A percentile compares a stretch with the other conserved stretches of the same genome.
Conservation (phyloP, 2,329 filamentous ascomycete species). For the Paramyrothecium sp. region DNA sequence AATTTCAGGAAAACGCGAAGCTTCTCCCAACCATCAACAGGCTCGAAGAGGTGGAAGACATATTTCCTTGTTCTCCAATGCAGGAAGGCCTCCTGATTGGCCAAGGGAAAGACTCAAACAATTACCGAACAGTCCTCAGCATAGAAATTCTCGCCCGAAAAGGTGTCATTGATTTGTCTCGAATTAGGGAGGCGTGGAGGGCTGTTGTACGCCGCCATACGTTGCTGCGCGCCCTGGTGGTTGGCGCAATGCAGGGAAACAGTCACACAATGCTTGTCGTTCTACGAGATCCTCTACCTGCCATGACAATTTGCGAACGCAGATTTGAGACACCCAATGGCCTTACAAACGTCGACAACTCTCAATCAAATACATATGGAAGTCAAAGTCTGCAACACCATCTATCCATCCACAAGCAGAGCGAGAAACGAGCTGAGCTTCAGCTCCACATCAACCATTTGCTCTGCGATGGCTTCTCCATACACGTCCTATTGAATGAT, state of each 20-base stretch:
- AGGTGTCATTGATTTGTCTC: not conserved
- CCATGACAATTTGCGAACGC: not conserved
- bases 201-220: not conserved
- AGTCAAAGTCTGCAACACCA: not conserved
- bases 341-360: not conserved
- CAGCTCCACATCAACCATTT: not conserved
- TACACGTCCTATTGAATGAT: not conserved
- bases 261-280: not conserved
- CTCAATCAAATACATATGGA: not conserved
- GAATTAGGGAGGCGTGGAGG: not conserved
- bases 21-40: not conserved
- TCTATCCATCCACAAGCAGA: not conserved
- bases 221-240: not conserved
- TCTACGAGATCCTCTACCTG: not conserved
- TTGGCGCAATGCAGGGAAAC: not conserved
- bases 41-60: not conserved
- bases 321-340: not conserved
- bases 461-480: not conserved
- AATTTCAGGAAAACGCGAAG: not conserved
- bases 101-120: not conserved
- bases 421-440: not conserved
- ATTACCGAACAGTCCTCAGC: not conserved
- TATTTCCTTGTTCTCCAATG: constrained; percentile 11
- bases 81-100: constrained; percentile 11
- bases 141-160: not conserved